A percentile compares a stretch with the other conserved stretches of the same genome.
phyloP scores from a whole-genome alignment of 2,329 filamentous ascomycete species.

The Beauveria brongniartii region DNA sequence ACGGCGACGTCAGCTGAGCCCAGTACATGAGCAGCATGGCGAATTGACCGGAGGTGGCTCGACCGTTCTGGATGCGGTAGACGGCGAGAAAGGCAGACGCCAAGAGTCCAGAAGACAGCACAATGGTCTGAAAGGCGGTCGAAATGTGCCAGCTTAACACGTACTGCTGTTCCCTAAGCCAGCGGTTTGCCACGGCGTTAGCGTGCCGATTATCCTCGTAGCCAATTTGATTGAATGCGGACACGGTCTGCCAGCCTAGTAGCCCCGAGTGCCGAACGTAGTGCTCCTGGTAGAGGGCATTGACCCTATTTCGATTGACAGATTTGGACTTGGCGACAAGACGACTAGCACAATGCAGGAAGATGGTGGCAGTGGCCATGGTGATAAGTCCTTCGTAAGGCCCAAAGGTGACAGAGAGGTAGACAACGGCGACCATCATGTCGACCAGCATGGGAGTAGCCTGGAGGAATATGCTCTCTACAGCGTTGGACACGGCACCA shows the following conservation, averaged over 20 bases:
- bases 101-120: conserved; percentile 62
- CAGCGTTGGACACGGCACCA: conserved; percentile 43
- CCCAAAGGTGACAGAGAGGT: conserved; percentile 50
- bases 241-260: conserved; percentile 51
- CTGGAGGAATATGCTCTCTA: conserved; percentile 51
- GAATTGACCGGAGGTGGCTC: conserved; percentile 58
- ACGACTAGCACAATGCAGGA: conserved; percentile 44
- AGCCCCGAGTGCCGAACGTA: conserved; percentile 48
- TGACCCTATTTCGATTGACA: conserved; percentile 41
- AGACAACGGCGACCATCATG: conserved; percentile 49
- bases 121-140: conserved; percentile 49
- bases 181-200: conserved; percentile 36
- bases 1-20: conserved; percentile 61
- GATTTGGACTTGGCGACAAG: conserved; percentile 43
- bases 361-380: conserved; percentile 47
- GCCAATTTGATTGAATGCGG: conserved; percentile 50
- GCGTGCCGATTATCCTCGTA: conserved; percentile 49
- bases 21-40: conserved; percentile 67
- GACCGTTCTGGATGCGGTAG: conserved; percentile 56
- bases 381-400: conserved; percentile 57
- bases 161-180: conserved; percentile 29
- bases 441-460: conserved; percentile 54
- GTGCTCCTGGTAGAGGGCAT: conserved; percentile 47
- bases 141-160: conserved; percentile 40
- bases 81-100: conserved; percentile 53